Conservation (phyloP, 352 stramenopile genomes). For the Globisporangium splendens region DNA sequence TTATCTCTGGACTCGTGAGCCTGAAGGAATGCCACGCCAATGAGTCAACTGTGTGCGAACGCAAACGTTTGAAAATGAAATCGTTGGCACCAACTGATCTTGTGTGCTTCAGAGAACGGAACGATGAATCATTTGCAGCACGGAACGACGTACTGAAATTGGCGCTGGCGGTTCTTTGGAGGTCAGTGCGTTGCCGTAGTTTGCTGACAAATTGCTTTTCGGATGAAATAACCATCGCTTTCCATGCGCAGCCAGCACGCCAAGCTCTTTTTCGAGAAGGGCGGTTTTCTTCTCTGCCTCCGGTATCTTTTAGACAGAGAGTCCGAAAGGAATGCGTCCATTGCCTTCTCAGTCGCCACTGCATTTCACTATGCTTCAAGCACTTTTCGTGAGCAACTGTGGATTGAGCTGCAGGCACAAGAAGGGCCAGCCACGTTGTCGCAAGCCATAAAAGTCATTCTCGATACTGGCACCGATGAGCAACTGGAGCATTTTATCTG, state of each 20-base stretch:
- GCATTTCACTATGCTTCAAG: neutral
- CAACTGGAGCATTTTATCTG: neutral
- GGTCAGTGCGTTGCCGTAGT: slow-evolving; percentile 6
- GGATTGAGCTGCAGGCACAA: slow-evolving; percentile 3
- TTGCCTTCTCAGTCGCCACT: neutral
- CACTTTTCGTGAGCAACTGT: slow-evolving; percentile 5
- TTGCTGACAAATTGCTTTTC: too few relatives aligned
- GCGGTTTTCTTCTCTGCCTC: neutral
- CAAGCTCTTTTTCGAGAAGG: neutral
- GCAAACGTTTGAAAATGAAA: too few relatives aligned
- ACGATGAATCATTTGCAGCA: neutral
- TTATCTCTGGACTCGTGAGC: neutral
- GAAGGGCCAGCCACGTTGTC: slow-evolving; percentile 2
- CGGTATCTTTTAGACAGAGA: neutral
- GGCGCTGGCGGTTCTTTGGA: slow-evolving; percentile 24
- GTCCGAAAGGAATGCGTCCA: neutral
- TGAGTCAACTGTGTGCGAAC: neutral
- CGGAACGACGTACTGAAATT: slow-evolving; percentile 19
- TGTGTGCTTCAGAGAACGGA: neutral
- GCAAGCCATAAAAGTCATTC: neutral
- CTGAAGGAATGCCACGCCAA: neutral
- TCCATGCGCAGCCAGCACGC: slow-evolving; percentile 2
- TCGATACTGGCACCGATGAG: neutral
- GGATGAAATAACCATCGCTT: neutral
- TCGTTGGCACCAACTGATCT: neutral